Evolutionary conservation across 495 filamentous ascomycete genomes (phyloP), one percentile per base, ranked within the genome.

Genomic region (Cairneyella variabilis): DNA sequence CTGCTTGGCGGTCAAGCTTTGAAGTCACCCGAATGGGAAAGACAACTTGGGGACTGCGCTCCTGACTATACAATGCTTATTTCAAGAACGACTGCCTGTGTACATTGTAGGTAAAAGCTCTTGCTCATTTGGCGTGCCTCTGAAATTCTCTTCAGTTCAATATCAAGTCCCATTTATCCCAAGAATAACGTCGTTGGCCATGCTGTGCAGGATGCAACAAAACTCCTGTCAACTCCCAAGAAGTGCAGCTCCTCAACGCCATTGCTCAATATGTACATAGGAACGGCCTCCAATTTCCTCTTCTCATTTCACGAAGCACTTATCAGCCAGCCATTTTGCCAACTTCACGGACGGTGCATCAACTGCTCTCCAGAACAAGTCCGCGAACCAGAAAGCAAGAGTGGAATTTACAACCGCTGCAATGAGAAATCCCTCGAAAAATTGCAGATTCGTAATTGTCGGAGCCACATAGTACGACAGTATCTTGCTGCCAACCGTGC

Each of bases 311-410:
- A 50, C 30, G 22, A 50, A 50, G 22, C 61, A 66, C 22, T 28
- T 64, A 53, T 61, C 69, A 61, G 83, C 79, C 14, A 83, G 45
- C 71, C 75, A 78, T 37, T 68, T 70, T 22, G 79, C 74, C 57
- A 84, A 74, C 41, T 71, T 73, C 2, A 82, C 79, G 48, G 76
- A 78, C 9, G 73, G 76, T 10, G 75, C 66, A 59, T 84, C 80
- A 17, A 84, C 69, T 10, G 64, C 63, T 3, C 78, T 32, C 28
- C 28, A 14, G 7, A 32, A 32, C 14, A 32, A 32, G 28, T 32
- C 28, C 14, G 28, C 28, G 14, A 32, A 6, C 28, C 7, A 14
- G 28, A 32, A 32, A 32, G 28, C 6, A 7, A 32, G 28, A 7
- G 28, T 6, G 6, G 14, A 6, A 14, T 14, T 7, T 7, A 14